Evolutionary conservation across 139 green algal genomes (phyloP).

Genomic region (Desmodesmus armatus): DNA sequence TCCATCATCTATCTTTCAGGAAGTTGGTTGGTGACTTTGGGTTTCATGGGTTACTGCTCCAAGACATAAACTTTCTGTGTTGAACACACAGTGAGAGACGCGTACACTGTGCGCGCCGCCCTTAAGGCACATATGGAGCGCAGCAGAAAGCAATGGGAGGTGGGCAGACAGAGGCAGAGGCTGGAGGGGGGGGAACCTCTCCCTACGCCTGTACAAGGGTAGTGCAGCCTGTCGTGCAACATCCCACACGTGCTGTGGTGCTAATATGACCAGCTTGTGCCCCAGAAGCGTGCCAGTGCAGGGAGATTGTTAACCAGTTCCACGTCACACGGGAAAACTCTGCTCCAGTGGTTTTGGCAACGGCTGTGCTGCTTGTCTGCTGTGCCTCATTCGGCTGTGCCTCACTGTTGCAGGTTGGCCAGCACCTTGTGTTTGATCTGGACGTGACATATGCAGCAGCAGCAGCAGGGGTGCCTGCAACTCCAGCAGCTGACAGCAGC

Average conservation of each 20-base stretch:
- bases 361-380: not conserved
- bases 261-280: not conserved
- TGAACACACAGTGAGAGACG: no score
- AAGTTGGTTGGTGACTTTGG: not conserved
- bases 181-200: no score
- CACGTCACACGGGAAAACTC: not conserved
- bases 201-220: no score
- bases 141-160: no score
- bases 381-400: no score
- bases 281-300: not conserved
- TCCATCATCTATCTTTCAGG: not conserved
- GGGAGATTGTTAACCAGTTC: not conserved
- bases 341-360: not conserved
- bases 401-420: slow-evolving; percentile 9
- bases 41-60: not conserved
- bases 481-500: not conserved
- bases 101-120: not conserved
- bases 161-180: no score
- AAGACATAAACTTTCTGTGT: not conserved
- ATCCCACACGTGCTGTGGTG: not conserved
- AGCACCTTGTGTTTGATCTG: slow-evolving; percentile 18
- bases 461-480: not conserved
- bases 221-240: no score
- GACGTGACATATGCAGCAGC: slow-evolving; percentile 5
- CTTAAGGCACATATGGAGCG: no score